Evolutionary conservation across 192 early-diverging fungal species (phyloP).

Genomic region (Rhizophagus prolifer): DNA sequence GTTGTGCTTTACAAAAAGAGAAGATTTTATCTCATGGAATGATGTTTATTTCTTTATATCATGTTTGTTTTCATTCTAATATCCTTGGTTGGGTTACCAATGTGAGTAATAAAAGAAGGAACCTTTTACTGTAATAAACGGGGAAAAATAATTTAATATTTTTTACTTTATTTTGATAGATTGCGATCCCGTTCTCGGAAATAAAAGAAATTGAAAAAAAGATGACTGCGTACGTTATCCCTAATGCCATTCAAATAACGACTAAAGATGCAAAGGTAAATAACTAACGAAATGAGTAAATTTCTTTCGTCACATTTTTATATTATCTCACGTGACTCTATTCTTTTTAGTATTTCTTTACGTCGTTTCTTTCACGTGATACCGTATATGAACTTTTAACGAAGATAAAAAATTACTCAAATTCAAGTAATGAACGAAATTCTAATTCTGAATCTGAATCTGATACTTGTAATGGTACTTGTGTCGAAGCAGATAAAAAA

Average conservation of each 20-base stretch:
- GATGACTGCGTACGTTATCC: constrained; percentile 80
- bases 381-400: constrained; percentile 69
- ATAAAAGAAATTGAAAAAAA: constrained; percentile 84
- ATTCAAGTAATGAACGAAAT: background rate
- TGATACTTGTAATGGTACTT: too few relatives aligned
- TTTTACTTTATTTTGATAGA: too few relatives aligned
- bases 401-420: constrained; percentile 56
- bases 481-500: background rate
- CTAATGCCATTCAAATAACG: constrained; percentile 85
- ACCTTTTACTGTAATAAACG: background rate
- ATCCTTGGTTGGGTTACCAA: constrained; percentile 90
- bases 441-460: background rate
- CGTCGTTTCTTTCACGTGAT: constrained; percentile 85
- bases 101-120: constrained; percentile 46
- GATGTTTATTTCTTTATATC: constrained; percentile 77
- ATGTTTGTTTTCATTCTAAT: constrained; percentile 83
- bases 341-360: constrained; percentile 66
- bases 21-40: constrained; percentile 70
- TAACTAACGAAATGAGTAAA: background rate
- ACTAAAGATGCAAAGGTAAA: constrained; percentile 60
- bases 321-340: background rate
- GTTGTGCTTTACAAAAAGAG: constrained; percentile 86
- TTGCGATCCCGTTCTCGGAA: constrained; percentile 75
- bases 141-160: too few relatives aligned
- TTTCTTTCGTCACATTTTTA: background rate